A percentile compares a stretch with the other conserved stretches of the same genome.
Evolutionary conservation across 116 monocot genomes (phyloP).

Genomic region (Iris pallida): DNA sequence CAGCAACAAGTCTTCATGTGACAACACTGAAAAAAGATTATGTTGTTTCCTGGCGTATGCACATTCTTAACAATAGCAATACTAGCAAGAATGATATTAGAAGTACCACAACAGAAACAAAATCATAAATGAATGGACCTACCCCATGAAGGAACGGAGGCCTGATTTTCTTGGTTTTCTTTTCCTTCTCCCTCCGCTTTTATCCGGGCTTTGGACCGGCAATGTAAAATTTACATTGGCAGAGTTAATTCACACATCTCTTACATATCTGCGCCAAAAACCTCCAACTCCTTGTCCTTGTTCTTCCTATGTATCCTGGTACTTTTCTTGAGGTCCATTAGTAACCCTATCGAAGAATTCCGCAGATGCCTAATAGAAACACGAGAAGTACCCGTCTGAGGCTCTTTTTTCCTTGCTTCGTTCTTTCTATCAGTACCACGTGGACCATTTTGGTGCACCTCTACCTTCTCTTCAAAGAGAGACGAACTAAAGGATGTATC

Average conservation of each 20-base stretch:
- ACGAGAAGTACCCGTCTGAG: conserved; percentile 19
- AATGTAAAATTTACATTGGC: too few relatives aligned
- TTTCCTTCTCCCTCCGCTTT: conserved; percentile 22
- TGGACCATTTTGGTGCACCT: neutral
- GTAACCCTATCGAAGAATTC: conserved; percentile 14
- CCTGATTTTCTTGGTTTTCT: conserved; percentile 59
- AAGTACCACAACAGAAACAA: neutral
- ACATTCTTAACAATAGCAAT: too few relatives aligned
- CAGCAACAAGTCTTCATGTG: too few relatives aligned
- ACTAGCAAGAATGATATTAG: neutral
- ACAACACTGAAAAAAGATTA: too few relatives aligned
- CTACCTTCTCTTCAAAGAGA: conserved; percentile 29
- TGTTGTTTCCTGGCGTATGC: too few relatives aligned
- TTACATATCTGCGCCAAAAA: conserved; percentile 19
- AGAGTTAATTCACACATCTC: too few relatives aligned
- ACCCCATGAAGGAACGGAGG: conserved; percentile 83
- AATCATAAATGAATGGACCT: conserved; percentile 9
- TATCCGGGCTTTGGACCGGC: too few relatives aligned
- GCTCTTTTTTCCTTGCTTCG: conserved; percentile 10
- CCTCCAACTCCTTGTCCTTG: conserved; percentile 44
- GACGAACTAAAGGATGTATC: conserved; percentile 46
- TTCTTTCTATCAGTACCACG: neutral
- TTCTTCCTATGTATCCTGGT: conserved; percentile 18
- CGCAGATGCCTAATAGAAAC: conserved; percentile 7
- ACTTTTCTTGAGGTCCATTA: conserved; percentile 27